Conservation (phyloP, 768 basidiomycete genomes). For the Strobilomyces dryophilus region DNA sequence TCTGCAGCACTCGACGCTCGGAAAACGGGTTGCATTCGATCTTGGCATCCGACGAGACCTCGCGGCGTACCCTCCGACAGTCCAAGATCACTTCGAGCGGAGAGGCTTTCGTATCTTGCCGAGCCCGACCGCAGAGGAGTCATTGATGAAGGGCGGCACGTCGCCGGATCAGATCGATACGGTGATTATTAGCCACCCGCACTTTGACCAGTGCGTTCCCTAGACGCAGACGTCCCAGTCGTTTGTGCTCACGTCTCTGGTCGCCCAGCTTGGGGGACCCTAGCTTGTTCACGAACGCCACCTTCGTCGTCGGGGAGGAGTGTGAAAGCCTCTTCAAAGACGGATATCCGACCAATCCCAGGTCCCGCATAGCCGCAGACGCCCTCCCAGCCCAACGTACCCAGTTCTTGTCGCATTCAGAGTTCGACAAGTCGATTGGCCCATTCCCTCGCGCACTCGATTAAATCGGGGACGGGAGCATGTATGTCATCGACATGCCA, state of each 20-base stretch:
- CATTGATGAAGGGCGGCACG: background rate
- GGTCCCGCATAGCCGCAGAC: background rate
- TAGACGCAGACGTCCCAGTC: background rate
- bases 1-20: slow-evolving; percentile 42
- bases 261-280: slow-evolving; percentile 36
- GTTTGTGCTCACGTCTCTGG: background rate
- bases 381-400: background rate
- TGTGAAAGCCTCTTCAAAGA: background rate
- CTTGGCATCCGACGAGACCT: slow-evolving; percentile 50
- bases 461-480: background rate
- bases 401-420: background rate
- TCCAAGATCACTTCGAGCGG: background rate
- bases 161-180: background rate
- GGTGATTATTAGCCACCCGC: slow-evolving; percentile 34
- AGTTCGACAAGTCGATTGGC: background rate
- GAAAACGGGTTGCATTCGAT: slow-evolving; percentile 47
- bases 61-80: slow-evolving; percentile 34
- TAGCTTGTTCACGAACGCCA: slow-evolving; percentile 38
- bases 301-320: slow-evolving; percentile 43
- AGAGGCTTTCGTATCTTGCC: background rate
- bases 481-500: background rate
- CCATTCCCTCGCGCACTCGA: background rate
- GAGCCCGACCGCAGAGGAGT: background rate
- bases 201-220: slow-evolving; percentile 40
- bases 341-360: background rate